phyloP scores from a whole-genome alignment of 768 basidiomycete genomes.

The Tulasnella sp. region DNA sequence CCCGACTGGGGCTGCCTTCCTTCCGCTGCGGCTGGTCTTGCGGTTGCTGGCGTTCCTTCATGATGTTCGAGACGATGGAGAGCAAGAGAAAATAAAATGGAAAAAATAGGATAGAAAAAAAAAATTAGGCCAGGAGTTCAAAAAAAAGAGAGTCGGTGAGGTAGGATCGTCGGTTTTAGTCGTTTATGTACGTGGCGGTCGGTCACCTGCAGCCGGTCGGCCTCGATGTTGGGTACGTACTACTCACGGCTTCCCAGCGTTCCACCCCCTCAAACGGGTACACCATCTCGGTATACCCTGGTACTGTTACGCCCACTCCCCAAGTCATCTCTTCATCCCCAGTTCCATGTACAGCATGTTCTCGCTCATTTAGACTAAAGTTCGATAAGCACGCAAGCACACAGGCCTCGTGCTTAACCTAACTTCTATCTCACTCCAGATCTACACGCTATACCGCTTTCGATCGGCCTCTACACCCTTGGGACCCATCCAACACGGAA shows the following conservation, averaged over 20 bases:
- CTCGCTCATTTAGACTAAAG: background rate
- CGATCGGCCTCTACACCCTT: background rate
- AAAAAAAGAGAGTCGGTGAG: slow-evolving; percentile 1
- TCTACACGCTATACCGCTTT: slow-evolving; percentile 1
- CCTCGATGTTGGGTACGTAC: background rate
- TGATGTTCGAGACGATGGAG: background rate
- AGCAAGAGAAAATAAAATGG: background rate
- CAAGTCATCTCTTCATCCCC: background rate
- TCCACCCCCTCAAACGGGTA: background rate
- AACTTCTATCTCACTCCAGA: slow-evolving; percentile 3
- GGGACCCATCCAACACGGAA: background rate
- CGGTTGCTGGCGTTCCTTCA: background rate
- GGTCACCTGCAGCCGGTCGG: background rate
- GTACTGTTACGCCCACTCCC: background rate
- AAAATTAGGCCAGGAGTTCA: background rate
- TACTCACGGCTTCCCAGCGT: background rate
- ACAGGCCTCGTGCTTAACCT: slow-evolving; percentile 7
- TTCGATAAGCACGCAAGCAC: slow-evolving; percentile 11
- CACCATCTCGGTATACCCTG: background rate
- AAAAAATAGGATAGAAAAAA: slow-evolving; percentile 10
- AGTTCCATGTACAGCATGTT: background rate
- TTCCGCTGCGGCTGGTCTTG: background rate
- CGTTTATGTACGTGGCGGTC: slow-evolving; percentile 11
- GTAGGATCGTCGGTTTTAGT: background rate
- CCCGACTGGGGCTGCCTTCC: background rate